Evolutionary conservation across 129 eudicot genomes (phyloP), one percentile per base, ranked within the genome.

Genomic region (Flaveria sonorensis): DNA sequence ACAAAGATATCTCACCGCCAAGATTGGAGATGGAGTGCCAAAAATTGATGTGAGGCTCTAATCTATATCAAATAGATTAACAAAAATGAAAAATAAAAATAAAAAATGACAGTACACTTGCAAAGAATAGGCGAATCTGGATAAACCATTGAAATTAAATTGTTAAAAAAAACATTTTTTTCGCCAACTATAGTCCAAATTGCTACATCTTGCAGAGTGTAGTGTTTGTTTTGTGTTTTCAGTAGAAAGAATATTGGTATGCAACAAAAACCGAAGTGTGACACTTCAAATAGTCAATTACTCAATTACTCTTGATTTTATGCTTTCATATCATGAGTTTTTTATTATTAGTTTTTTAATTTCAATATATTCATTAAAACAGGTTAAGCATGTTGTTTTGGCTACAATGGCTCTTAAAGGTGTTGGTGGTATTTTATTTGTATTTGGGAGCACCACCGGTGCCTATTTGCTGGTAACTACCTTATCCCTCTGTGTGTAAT

Each of bases 381-480:
- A 93, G 98, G 88, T 69, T 66, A 88, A 79, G 82, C 85, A 86
- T 47, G 60, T 93, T 45, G 96, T 90, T 74, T 86, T 88, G 46
- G 83, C 75, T 53, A 81, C 86, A 51, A 83, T 93, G 62, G 81
- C 73, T 51, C 78, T 87, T 23, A 88, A 93, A 76, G 97, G 96
- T 19, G 64, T 90, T 7, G 98, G 98, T 7, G 96, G 98, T 43
- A 78, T 90, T 48, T 73, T 93, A 65, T 90, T 93, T 74, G 88
- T 93, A 67, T 81, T 90, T 77, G 97, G 98, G 73, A 90, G 97
- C 83, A 71, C 81, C 16, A 42, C 79, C 23, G 97, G 97, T 39
- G 98, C 98, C 53, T 82, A 72, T 81, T 79, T 93, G 62, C 89
- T 93, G 92, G 98, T 93, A 74, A 83, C 84, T 46, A 56, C 60